Base-by-base conservation (phyloP, 2,329 filamentous ascomycete genomes). In the Aciculosporium take region DNA sequence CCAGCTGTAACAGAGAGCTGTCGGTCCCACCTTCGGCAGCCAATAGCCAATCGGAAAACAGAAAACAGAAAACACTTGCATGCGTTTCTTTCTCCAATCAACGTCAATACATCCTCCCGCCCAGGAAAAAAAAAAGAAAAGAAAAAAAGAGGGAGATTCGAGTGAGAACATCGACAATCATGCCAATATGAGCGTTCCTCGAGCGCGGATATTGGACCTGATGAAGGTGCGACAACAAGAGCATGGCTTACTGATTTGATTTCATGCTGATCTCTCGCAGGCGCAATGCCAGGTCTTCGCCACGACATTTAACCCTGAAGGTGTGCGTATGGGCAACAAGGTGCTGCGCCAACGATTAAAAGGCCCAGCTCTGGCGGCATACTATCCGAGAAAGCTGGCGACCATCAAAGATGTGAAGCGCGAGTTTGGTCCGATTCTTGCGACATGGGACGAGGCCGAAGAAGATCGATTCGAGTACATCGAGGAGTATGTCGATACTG, bases 251-350 rank as follows among this genome's bases (percentile, higher is more conserved):
- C 12, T 10, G 9, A 23, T 25, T 7, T 13, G 20, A 15, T 5
- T 30, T 6, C 17, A 33, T 40, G 32, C 54, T 64, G 34, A 61
- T 15, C 46, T 5, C 17, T 9, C 1, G 32, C 53, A 95, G 88
- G 74, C 76, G 56, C 87, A 88, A 81, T 94, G 86, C 72, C 77
- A 80, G 60, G 76, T 96, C 66, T 98, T 96, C 70, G 81, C 80
- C 55, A 84, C 83, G 39, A 88, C 81, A 40, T 96, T 79, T 70
- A 98, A 98, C 64, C 91, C 91, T 21, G 72, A 85, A 42, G 69
- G 79, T 51, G 62, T 82, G 46, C 84, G 91, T 47, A 76, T 85
- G 51, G 91, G 91, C 56, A 95, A 91, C 67, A 94, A 91, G 64
- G 71, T 98, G 59, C 71, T 98, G 45, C 84, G 88, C 56, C 84